These are phyloP conservation scores for Sextonia rubra DNA, from an alignment of 164 flowering plant species.

Conservation along the genomic window DNA sequence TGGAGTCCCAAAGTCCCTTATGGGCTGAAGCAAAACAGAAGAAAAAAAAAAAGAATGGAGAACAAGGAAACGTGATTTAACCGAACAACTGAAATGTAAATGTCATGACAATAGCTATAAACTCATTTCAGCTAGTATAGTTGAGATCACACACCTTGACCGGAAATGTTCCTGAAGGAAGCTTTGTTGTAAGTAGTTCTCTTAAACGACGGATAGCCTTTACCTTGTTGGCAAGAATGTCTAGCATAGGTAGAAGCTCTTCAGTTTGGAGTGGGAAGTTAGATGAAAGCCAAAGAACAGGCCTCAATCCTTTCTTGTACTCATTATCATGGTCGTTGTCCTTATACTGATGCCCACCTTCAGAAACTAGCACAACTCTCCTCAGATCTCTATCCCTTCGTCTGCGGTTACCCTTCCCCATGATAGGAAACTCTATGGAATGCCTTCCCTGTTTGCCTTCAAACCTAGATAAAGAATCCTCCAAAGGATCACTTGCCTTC, in stretches of 20 bases:
- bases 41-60: not conserved
- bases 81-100: not conserved
- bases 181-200: constrained; percentile 90
- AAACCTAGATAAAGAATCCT: constrained; percentile 51
- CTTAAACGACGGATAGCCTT: constrained; percentile 92
- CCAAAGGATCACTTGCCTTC: constrained; percentile 68
- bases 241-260: constrained; percentile 91
- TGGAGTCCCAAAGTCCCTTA: too few species aligned
- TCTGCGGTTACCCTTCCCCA: constrained; percentile 51
- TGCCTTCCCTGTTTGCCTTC: constrained; percentile 64
- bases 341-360: constrained; percentile 44
- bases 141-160: constrained; percentile 55
- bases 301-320: constrained; percentile 94
- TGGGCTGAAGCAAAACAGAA: too few species aligned
- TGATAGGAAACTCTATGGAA: constrained; percentile 54
- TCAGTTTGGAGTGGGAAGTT: constrained; percentile 82
- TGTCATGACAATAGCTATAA: not conserved
- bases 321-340: constrained; percentile 69
- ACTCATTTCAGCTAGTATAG: not conserved
- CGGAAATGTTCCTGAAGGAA: constrained; percentile 91
- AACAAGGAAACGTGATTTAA: not conserved
- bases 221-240: constrained; percentile 96
- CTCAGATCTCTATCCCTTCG: constrained; percentile 38
- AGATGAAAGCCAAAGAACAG: constrained; percentile 88
- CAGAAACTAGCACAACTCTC: constrained; percentile 38